Conservation (phyloP, 176 grass and related monocot genomes). For the Triticum dicoccoides region DNA sequence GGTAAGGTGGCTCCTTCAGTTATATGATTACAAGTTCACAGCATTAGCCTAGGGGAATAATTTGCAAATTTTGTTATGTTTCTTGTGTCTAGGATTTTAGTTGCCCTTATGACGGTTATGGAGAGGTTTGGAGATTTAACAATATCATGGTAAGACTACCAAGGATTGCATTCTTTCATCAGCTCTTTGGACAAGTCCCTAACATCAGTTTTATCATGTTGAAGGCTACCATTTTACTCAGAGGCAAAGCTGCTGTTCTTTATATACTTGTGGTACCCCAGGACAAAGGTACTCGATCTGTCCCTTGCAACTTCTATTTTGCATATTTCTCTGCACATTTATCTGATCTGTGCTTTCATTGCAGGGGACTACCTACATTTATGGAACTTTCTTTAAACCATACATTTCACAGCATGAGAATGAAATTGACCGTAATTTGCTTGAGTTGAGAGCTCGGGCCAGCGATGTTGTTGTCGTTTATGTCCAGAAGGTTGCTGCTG, state of each 20-base stretch:
- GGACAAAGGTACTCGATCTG: slow-evolving; percentile 74
- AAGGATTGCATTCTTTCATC: slow-evolving; percentile 16
- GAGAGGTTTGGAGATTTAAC: slow-evolving; percentile 95
- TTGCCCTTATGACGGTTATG: slow-evolving; percentile 81
- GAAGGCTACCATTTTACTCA: slow-evolving; percentile 92
- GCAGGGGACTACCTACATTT: slow-evolving; percentile 91
- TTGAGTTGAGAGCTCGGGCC: slow-evolving; percentile 84
- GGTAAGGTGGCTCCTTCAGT: slow-evolving; percentile 47
- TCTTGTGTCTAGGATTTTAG: slow-evolving; percentile 74
- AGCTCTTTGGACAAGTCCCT: slow-evolving; percentile 22
- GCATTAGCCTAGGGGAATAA: neutral
- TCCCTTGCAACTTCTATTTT: slow-evolving; percentile 7
- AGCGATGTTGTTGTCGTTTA: slow-evolving; percentile 62
- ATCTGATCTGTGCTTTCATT: slow-evolving; percentile 30
- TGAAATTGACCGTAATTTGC: slow-evolving; percentile 90
- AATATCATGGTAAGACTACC: slow-evolving; percentile 77
- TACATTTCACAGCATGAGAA: slow-evolving; percentile 94
- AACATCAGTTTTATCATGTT: slow-evolving; percentile 34
- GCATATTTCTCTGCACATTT: slow-evolving; percentile 20
- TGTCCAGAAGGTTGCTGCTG: slow-evolving; percentile 67
- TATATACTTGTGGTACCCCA: slow-evolving; percentile 94
- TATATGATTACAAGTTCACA: slow-evolving; percentile 7
- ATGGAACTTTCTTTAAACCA: slow-evolving; percentile 90
- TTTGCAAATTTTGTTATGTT: slow-evolving; percentile 12
- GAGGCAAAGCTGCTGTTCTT: slow-evolving; percentile 92